Conservation (phyloP, 345 rosid genomes). For the Diplotaxis tenuifolia region DNA sequence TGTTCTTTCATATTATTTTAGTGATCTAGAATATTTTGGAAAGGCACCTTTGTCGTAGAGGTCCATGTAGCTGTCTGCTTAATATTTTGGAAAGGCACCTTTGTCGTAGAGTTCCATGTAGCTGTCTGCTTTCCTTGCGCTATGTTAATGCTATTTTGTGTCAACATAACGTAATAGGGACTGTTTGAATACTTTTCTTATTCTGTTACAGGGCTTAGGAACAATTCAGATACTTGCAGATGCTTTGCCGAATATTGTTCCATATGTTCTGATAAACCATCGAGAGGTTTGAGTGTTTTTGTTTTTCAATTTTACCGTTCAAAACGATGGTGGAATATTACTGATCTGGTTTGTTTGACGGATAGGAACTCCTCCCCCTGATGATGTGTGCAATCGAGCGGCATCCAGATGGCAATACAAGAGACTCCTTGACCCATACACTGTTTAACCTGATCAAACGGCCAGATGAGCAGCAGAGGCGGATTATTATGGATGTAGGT, state of each 20-base stretch:
- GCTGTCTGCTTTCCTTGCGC: conserved; percentile 8
- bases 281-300: conserved; percentile 67
- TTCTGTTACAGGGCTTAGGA: conserved; percentile 67
- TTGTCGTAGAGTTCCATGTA: neutral
- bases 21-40: conserved; percentile 8
- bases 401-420: conserved; percentile 73
- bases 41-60: too few relatives aligned
- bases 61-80: conserved; percentile 7
- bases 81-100: too few relatives aligned
- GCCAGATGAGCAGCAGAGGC: conserved; percentile 96
- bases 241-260: conserved; percentile 96
- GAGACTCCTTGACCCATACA: conserved; percentile 94
- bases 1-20: conserved; percentile 2
- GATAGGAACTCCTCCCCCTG: conserved; percentile 91
- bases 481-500: conserved; percentile 92
- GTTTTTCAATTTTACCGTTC: neutral
- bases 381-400: conserved; percentile 99
- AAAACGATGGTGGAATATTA: conserved; percentile 12
- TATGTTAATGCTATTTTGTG: conserved; percentile 12
- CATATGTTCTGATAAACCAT: conserved; percentile 94
- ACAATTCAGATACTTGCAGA: conserved; percentile 95
- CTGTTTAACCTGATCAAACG: conserved; percentile 92
- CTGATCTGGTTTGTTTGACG: conserved; percentile 9
- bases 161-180: neutral
- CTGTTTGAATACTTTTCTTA: conserved; percentile 25